Evolutionary conservation across 1,284 basidiomycete species (phyloP).

Genomic region (Ceratobasidium sp.): DNA sequence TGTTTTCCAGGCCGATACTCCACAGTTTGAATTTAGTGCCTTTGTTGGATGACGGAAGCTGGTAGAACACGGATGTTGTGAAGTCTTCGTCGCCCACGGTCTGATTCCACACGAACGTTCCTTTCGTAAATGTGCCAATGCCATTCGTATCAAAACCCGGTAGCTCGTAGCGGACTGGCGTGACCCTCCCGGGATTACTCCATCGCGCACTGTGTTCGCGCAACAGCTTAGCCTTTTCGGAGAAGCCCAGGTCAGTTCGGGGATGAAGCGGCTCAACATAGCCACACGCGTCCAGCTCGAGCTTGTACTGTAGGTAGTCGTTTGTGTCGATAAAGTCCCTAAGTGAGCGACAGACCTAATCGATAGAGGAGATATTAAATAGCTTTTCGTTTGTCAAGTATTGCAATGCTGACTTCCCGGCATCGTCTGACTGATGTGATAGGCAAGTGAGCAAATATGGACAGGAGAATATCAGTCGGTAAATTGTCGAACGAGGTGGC

Average conservation of each 20-base stretch:
- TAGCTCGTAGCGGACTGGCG: not conserved
- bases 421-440: too few species aligned
- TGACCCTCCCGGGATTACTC: not conserved
- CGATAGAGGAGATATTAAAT: not conserved
- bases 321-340: not conserved
- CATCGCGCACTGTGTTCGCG: not conserved
- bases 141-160: not conserved
- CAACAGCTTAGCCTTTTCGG: slow-evolving; percentile 1
- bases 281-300: slow-evolving; percentile 15
- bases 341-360: not conserved
- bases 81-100: too few species aligned
- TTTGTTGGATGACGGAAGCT: slow-evolving; percentile 10
- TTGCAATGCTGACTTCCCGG: too few species aligned
- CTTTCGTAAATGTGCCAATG: not conserved
- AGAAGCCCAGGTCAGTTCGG: slow-evolving; percentile 8
- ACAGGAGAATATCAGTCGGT: too few species aligned
- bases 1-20: not conserved
- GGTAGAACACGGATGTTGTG: not conserved
- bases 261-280: not conserved
- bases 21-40: not conserved
- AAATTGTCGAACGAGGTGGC: too few species aligned
- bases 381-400: too few species aligned
- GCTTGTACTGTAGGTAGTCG: slow-evolving; percentile 7
- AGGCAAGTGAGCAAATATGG: too few species aligned
- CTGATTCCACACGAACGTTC: not conserved